Percentiles rank a stretch among this genome's conserved stretches.
Evolutionary conservation across 1,139 yeast species (phyloP).

Genomic region (Blastobotrys petasosporus): DNA sequence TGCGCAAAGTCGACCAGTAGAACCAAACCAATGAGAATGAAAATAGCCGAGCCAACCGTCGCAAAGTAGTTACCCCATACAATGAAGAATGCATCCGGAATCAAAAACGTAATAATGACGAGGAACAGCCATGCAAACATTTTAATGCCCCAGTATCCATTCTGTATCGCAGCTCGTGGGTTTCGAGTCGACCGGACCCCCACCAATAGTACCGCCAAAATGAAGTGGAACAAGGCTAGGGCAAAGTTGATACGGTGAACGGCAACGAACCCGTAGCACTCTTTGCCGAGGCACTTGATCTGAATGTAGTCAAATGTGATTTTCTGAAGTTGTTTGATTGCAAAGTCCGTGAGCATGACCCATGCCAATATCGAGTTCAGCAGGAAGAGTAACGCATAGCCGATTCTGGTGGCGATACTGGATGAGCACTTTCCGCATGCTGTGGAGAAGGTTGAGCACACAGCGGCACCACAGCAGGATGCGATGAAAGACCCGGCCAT

Average conservation of each 20-base stretch:
- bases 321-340: constrained; percentile 66
- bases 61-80: constrained; percentile 91
- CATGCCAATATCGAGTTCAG: constrained; percentile 81
- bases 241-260: constrained; percentile 90
- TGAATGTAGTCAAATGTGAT: constrained; percentile 57
- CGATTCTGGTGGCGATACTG: constrained; percentile 69
- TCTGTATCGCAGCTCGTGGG: constrained; percentile 78
- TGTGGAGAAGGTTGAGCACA: constrained; percentile 62
- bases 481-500: constrained; percentile 65
- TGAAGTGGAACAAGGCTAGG: constrained; percentile 69
- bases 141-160: constrained; percentile 83
- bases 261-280: constrained; percentile 88
- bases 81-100: constrained; percentile 83
- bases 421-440: constrained; percentile 55
- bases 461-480: constrained; percentile 81
- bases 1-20: constrained; percentile 95
- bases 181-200: constrained; percentile 75
- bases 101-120: constrained; percentile 58
- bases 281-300: constrained; percentile 73
- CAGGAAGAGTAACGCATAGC: constrained; percentile 75
- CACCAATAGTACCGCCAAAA: constrained; percentile 59
- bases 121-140: constrained; percentile 55
- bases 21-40: constrained; percentile 83
- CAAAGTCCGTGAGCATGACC: constrained; percentile 82
- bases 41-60: constrained; percentile 73